These are phyloP conservation scores for Yamadazyma takamatsuzukensis DNA, from an alignment of 805 yeast genomes.

Conservation along the genomic window DNA sequence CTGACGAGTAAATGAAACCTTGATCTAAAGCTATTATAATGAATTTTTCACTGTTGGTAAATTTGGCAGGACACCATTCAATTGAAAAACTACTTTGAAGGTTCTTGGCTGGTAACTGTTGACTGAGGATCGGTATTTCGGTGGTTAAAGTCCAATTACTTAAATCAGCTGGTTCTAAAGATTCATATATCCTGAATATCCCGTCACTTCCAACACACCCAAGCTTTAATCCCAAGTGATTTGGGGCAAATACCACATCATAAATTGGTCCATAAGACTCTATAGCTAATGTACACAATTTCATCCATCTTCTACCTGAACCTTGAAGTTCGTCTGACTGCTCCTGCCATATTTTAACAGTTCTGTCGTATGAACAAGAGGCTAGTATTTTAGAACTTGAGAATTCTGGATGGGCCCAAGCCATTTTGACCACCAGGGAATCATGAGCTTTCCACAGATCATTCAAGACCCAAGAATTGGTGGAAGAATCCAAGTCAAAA, in stretches of 20 bases:
- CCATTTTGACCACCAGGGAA: conserved; percentile 72
- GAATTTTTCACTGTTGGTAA: conserved; percentile 67
- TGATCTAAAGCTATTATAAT: conserved; percentile 85
- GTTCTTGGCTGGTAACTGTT: conserved; percentile 69
- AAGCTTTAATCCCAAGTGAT: conserved; percentile 72
- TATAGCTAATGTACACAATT: conserved; percentile 64
- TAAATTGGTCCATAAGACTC: conserved; percentile 88
- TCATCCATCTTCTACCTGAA: conserved; percentile 82
- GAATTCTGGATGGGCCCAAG: conserved; percentile 94
- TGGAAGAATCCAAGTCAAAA: conserved; percentile 65
- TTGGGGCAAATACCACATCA: conserved; percentile 86
- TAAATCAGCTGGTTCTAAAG: conserved; percentile 84
- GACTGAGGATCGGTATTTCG: conserved; percentile 62
- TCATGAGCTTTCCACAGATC: conserved; percentile 98
- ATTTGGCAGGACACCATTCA: conserved; percentile 88
- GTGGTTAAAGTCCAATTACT: conserved; percentile 75
- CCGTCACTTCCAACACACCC: conserved; percentile 93
- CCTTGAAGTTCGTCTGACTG: conserved; percentile 70
- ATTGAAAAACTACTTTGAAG: conserved; percentile 82
- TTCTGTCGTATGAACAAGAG: conserved; percentile 85
- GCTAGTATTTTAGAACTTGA: conserved; percentile 73
- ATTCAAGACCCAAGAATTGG: conserved; percentile 75
- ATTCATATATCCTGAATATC: conserved; percentile 77
- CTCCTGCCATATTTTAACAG: conserved; percentile 90
- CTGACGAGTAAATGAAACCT: conserved; percentile 63